Evolutionary conservation across 768 basidiomycete genomes (phyloP), one percentile per base, ranked within the genome.

Genomic region (Steccherinum ochraceum): DNA sequence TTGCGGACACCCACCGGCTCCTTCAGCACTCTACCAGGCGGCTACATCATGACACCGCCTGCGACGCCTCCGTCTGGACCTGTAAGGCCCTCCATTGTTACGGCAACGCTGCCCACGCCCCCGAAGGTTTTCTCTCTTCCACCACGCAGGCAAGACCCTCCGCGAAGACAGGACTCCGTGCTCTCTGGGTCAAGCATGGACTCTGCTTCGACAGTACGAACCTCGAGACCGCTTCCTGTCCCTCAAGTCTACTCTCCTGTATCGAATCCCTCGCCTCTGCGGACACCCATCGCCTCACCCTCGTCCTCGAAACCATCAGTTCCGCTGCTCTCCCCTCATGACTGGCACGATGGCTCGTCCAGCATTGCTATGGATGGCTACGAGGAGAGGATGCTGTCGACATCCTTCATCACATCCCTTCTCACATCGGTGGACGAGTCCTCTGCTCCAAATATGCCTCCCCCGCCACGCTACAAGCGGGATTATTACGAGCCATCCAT

Each of bases 291-390:
- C 21, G 18, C 18, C 5, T n/a, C 7, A 16, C 42, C 25, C 24
- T 19, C 44, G 7, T 24, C 40, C 2, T 45, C 50, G 13, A 24
- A 42, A 42, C 47, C 26, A 52, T 54, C 35, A 52, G 11, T 10
- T 5, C 24, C 51, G 16, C 42, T 61, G 19, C 56, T 69, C 39
- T 72, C 78, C 12, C 71, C 77, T 3, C 67, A 74, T 56, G 78
- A 79, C 58, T 82, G 81, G 79, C 76, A 81, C 52, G 81, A 83
- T 59, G 81, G 77, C 2, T 74, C 78, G 16, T 80, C 80, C 12
- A 74, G 71, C 52, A 77, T 84, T 49, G 74, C 73, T 46, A 70
- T 77, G 46, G 79, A 80, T 63, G 72, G 75, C n/a, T 64, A 72
- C 7, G 80, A 83, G 58, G 78, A 81, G 58, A 71, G 74, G 18